Conservation (phyloP, 257 asterid genomes). For the Solanum medicagineum region DNA sequence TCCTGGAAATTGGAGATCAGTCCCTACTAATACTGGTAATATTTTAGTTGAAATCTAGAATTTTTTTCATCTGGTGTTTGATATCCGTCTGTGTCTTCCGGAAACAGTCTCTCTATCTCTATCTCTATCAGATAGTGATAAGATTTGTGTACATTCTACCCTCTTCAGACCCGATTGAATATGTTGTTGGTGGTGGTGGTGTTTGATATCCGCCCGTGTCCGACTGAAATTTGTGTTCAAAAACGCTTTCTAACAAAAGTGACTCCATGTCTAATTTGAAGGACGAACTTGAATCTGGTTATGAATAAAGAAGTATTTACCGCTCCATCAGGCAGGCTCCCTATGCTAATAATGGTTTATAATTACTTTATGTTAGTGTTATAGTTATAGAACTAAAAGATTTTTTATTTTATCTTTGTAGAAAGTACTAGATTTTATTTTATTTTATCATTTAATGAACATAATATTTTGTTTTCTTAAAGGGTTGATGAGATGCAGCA, state of each 20-base stretch:
- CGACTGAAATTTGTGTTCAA: neutral
- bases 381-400: neutral
- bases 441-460: neutral
- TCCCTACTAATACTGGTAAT: slow-evolving; percentile 75
- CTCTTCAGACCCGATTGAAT: no score
- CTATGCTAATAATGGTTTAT: neutral
- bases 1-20: slow-evolving; percentile 89
- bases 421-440: neutral
- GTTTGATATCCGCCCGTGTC: neutral
- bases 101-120: no score
- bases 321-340: neutral
- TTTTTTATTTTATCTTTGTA: neutral
- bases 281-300: neutral
- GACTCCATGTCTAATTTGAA: neutral
- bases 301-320: neutral
- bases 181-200: no score
- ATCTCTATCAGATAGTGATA: no score
- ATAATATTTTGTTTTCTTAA: neutral
- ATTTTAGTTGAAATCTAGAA: neutral
- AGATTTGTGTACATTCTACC: no score
- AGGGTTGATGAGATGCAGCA: slow-evolving; percentile 96
- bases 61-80: no score
- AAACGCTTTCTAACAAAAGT: neutral
- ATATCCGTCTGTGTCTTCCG: no score
- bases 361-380: neutral